These are phyloP conservation scores for Vanderwaltozyma polyspora DNA, from an alignment of 805 yeast genomes.

Conservation along the genomic window DNA sequence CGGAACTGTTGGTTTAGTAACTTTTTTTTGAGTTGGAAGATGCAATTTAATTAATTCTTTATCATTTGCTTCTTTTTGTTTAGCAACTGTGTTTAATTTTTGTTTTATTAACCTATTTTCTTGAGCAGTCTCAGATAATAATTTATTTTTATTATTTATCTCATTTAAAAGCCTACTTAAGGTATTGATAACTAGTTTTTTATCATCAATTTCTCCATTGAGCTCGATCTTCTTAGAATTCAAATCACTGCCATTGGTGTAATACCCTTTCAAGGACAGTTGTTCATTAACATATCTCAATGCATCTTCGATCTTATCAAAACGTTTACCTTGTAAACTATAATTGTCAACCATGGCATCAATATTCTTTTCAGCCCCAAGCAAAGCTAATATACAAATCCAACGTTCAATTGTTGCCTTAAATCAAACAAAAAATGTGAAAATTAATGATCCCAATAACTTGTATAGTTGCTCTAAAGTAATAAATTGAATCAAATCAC, in stretches of 20 bases:
- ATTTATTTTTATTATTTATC: conserved; percentile 8
- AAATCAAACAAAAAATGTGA: no score
- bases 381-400: no score
- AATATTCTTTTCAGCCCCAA: no score
- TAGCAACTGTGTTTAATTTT: conserved; percentile 2
- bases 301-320: conserved; percentile 14
- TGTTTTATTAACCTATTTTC: conserved; percentile 3
- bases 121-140: conserved; percentile 3
- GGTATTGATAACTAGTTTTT: conserved; percentile 14
- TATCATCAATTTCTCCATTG: conserved; percentile 6
- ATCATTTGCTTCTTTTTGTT: neutral
- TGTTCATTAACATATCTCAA: conserved; percentile 13
- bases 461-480: no score
- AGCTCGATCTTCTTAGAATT: neutral
- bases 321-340: no score
- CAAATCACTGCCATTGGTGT: conserved; percentile 7
- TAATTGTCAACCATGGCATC: no score
- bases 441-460: no score
- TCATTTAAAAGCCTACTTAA: conserved; percentile 13
- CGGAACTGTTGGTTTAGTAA: neutral
- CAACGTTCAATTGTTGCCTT: no score
- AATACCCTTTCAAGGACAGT: conserved; percentile 9
- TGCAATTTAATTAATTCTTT: no score
- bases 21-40: neutral
- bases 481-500: no score